Conservation (phyloP, 2,329 filamentous ascomycete species). For the Colletotrichum tamarilloi region DNA sequence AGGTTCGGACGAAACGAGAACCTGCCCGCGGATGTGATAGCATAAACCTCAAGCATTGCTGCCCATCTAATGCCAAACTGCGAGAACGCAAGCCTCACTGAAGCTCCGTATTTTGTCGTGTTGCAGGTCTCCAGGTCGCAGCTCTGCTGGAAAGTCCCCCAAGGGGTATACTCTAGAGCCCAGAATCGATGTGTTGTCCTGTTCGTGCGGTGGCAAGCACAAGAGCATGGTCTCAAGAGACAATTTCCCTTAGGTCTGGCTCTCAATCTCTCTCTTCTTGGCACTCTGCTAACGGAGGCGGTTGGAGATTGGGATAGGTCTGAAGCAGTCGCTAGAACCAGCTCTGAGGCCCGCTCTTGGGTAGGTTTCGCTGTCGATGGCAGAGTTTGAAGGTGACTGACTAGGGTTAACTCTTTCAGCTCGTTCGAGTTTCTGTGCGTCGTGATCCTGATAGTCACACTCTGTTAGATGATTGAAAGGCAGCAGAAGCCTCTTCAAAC, state of each 20-base stretch:
- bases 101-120: neutral
- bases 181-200: constrained; percentile 1
- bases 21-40: neutral
- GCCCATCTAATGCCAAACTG: neutral
- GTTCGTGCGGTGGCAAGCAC: neutral
- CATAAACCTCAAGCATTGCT: neutral
- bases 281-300: neutral
- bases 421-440: neutral
- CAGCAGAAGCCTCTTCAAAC: too few species aligned
- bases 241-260: neutral
- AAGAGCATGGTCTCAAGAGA: constrained; percentile 5
- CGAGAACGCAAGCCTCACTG: neutral
- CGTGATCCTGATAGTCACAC: neutral
- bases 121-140: constrained; percentile 1
- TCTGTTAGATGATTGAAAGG: neutral
- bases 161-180: constrained; percentile 13
- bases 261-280: neutral
- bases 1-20: neutral
- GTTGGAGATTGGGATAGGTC: neutral
- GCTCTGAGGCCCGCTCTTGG: too few species aligned
- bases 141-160: neutral
- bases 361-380: too few species aligned
- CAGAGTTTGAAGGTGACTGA: neutral
- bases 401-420: neutral
- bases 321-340: neutral